Percentiles rank a stretch among this genome's conserved stretches.
phyloP scores from a whole-genome alignment of 768 basidiomycete species.

The Coprinellus aureogranulatus region DNA sequence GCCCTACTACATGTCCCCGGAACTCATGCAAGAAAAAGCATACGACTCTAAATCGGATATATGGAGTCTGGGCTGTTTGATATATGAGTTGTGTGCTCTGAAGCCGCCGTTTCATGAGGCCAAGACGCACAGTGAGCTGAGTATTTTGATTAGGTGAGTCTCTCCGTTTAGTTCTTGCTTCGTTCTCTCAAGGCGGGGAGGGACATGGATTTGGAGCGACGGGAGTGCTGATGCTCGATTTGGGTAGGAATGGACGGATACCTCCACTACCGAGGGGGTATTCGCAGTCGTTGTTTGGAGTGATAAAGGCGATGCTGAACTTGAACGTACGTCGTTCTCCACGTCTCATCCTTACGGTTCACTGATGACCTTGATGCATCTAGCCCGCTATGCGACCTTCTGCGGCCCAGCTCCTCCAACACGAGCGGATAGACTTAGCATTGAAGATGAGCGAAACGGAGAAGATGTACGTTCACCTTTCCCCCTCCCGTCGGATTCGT shows the following conservation, averaged over 20 bases:
- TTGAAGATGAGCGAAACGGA: slow-evolving; percentile 74
- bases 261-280: slow-evolving; percentile 86
- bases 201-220: no score
- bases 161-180: neutral
- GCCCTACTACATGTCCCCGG: slow-evolving; percentile 95
- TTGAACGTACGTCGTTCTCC: slow-evolving; percentile 54
- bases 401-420: slow-evolving; percentile 74
- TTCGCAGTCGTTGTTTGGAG: slow-evolving; percentile 63
- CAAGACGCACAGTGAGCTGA: slow-evolving; percentile 83
- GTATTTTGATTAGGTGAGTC: slow-evolving; percentile 70
- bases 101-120: slow-evolving; percentile 94
- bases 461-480: slow-evolving; percentile 58
- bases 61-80: slow-evolving; percentile 96
- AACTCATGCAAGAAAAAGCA: slow-evolving; percentile 93
- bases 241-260: slow-evolving; percentile 86
- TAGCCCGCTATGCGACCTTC: slow-evolving; percentile 88
- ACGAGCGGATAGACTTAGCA: slow-evolving; percentile 71
- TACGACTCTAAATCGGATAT: slow-evolving; percentile 99
- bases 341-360: no score
- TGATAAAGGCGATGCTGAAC: slow-evolving; percentile 86
- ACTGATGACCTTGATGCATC: neutral
- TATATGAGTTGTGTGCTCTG: slow-evolving; percentile 93
- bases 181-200: no score
- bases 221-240: no score
- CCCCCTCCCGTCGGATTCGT: neutral